Base-by-base conservation (phyloP, 2,329 filamentous ascomycete species). In the Nemania sp. region DNA sequence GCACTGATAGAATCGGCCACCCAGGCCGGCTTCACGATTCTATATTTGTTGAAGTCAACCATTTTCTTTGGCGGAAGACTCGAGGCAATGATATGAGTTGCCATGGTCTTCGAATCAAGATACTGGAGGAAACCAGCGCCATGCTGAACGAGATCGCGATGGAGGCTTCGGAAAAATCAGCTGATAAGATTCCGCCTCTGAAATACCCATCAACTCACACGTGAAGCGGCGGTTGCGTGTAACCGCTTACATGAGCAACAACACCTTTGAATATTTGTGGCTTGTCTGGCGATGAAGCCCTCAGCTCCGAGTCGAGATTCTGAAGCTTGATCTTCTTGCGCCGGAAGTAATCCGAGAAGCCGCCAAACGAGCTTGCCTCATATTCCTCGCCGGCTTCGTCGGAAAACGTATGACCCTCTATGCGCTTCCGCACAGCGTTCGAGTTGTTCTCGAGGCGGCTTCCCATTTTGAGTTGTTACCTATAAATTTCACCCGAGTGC, bases 281-380 rank as follows among this genome's bases (percentile, higher is more conserved):
- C 71, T 92, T 93, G 72, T 91, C 89, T 0, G 83, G 80, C 1
- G 90, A 88, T 3, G 88, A 83, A 35, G 91, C 87, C 66, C 95
- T 90, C 52, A 97, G 84, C 62, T 97, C 89, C 8, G 90, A 90
- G 80, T 99, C 96, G 32, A 96, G 87, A 76, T 99, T 99, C 80
- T 98, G 96, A 3, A 99, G 86, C 78, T 99, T 99, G 80, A 97
- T 90, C 85, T 97, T 98, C 84, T 99, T 99, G 64, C 94, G 90
- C 57, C 94, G 88, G 78, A 98, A 97, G 80, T 98, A 99, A 77
- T 98, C 95, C 26, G 85, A 82, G 75, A 98, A 97, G 8, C 94
- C 95, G 27, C 93, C 93, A 79, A 98, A 99, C 60, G 88, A 88
- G 70, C 94, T 98, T 1, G 86, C 88, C 66, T 91, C 90, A 79